Evolutionary conservation across 345 rosid genomes (phyloP).

Genomic region (Aquilaria yunnanensis): DNA sequence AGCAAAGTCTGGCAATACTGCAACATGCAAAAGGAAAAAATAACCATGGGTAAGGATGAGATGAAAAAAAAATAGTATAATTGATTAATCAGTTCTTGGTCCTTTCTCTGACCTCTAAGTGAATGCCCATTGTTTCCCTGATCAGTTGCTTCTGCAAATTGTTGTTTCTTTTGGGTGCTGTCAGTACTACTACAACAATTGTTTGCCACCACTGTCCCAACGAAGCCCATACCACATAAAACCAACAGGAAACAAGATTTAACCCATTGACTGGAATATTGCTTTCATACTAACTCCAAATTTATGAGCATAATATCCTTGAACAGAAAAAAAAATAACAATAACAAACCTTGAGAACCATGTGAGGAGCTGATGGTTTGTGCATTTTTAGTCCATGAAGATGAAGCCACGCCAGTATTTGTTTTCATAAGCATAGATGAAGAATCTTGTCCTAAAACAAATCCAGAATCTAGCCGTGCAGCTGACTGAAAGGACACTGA

Average conservation of each 20-base stretch:
- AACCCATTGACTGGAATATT: not conserved
- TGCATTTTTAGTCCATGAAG: conserved; percentile 45
- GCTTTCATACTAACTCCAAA: not conserved
- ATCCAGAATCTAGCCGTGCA: conserved; percentile 39
- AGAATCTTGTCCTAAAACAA: conserved; percentile 46
- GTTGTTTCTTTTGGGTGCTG: conserved; percentile 43
- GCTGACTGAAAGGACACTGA: conserved; percentile 43
- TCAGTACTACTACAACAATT: conserved; percentile 66
- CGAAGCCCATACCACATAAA: conserved; percentile 14
- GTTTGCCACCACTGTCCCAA: conserved; percentile 35
- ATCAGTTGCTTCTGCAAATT: conserved; percentile 33
- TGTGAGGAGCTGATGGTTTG: conserved; percentile 41
- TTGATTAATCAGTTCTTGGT: not conserved
- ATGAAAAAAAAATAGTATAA: not conserved
- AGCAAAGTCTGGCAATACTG: conserved; percentile 84
- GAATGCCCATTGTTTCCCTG: conserved; percentile 46
- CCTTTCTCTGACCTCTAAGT: conserved; percentile 42
- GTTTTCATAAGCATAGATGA: conserved; percentile 47
- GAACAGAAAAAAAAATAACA: conserved; percentile 1
- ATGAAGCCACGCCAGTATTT: conserved; percentile 31
- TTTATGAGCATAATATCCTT: not conserved
- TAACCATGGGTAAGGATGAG: conserved; percentile 5
- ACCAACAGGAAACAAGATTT: not conserved
- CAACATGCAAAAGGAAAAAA: conserved; percentile 17
- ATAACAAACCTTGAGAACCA: conserved; percentile 37